Base-by-base conservation (phyloP, 2,329 filamentous ascomycete species). In the Berkeleyomyces rouxiae region DNA sequence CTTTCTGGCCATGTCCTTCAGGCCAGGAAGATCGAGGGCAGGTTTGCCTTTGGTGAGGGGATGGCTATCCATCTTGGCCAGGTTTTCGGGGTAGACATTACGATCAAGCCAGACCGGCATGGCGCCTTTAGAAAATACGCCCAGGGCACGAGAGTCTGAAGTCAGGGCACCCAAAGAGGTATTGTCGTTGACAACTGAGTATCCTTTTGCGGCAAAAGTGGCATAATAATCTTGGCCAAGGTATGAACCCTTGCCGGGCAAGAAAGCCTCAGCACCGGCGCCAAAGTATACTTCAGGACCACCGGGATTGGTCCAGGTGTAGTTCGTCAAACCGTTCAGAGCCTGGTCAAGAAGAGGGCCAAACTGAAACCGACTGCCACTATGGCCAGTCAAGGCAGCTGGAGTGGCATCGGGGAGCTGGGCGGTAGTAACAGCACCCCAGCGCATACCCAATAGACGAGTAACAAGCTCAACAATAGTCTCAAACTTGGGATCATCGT, bases 1-100 rank as follows among this genome's bases (percentile, higher is more conserved):
- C 77, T 95, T 95, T 68, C 91, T 77, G 0, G 89, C 91, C 89
- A 95, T 95, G 53, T 93, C 87, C 74, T 90, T 92, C 59, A 93
- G 82, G 3, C 89, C 89, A 0, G 89, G 89, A 37, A 92, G 82
- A 69, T 93, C 88, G 6, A 80, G 77, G 4, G 88, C 88, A 47
- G 86, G 76, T 13, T 75, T 77, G 51, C 79, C 77, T 65, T 79
- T 79, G 59, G 88, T 88, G 7, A 81, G 77, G 0, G 89, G 88
- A 68, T 86, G 79, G 72, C 90, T 88, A 64, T 80, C 79, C 66
- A 85, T 78, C 55, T 73, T 77, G 67, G 78, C 75, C 33, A 92
- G 76, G 74, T 92, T 90, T 31, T 84, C 75, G 7, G 76, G 82
- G 77, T 88, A 93, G 67, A 95, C 78, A 68, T 93, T 91, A 67